phyloP scores from a whole-genome alignment of 306 rosid species.

The Pueraria montana region DNA sequence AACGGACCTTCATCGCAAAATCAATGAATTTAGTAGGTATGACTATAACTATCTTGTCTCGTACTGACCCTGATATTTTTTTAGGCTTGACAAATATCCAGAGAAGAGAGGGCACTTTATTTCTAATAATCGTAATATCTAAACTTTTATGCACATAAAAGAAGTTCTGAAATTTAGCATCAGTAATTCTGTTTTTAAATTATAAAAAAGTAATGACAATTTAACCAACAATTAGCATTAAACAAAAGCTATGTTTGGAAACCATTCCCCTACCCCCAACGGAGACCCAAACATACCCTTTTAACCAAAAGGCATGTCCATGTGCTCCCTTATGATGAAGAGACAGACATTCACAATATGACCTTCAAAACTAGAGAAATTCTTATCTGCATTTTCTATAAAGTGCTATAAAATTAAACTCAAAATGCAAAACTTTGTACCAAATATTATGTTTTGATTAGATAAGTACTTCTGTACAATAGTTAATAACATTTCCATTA shows the following conservation, averaged over 20 bases:
- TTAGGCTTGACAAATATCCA: conserved; percentile 26
- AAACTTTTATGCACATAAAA: background rate
- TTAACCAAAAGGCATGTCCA: too few relatives aligned
- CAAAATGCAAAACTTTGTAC: background rate
- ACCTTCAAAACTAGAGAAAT: background rate
- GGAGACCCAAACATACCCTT: too few relatives aligned
- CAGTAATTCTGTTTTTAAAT: background rate
- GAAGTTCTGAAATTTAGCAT: background rate
- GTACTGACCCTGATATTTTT: conserved; percentile 32
- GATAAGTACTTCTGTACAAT: background rate
- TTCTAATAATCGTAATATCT: background rate
- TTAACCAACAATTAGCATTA: background rate
- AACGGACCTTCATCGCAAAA: background rate
- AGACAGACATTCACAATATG: background rate
- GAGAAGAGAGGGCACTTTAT: background rate
- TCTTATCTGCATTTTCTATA: background rate
- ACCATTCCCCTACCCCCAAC: too few relatives aligned
- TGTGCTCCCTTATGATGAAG: background rate
- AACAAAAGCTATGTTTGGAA: background rate
- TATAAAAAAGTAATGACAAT: background rate
- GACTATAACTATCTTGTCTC: background rate
- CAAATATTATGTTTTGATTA: background rate
- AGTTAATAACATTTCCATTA: background rate
- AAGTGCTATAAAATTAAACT: background rate
- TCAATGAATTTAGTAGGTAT: background rate